phyloP scores from a whole-genome alignment of 352 stramenopile species.

The Globisporangium parvum region DNA sequence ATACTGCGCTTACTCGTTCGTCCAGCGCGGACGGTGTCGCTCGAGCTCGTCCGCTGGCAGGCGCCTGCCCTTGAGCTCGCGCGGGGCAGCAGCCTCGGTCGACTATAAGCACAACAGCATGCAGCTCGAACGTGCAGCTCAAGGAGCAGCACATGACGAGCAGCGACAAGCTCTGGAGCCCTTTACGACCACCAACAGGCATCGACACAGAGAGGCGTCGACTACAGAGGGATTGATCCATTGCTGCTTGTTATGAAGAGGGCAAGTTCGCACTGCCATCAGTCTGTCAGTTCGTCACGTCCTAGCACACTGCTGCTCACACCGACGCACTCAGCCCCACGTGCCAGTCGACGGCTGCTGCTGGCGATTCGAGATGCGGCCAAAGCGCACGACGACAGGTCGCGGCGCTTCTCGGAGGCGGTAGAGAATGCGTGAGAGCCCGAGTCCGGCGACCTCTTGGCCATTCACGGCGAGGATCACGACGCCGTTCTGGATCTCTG shows the following conservation, averaged over 20 bases:
- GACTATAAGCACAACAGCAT: no score
- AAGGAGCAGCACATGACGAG: no score
- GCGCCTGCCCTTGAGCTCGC: no score
- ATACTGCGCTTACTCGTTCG: no score
- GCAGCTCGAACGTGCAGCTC: no score
- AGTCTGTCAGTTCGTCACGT: background rate
- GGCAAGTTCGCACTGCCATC: background rate
- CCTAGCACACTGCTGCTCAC: background rate
- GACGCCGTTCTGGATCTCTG: slow-evolving; percentile 77
- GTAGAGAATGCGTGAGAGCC: slow-evolving; percentile 69
- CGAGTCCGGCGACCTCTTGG: slow-evolving; percentile 63
- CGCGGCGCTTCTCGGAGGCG: slow-evolving; percentile 70
- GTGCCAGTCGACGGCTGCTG: slow-evolving; percentile 28
- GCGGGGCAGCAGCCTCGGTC: no score
- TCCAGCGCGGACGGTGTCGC: no score
- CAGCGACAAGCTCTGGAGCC: no score
- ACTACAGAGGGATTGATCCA: no score
- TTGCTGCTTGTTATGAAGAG: background rate
- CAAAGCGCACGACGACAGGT: slow-evolving; percentile 78
- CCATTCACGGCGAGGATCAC: slow-evolving; percentile 79
- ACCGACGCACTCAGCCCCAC: slow-evolving; percentile 21
- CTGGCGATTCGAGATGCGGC: slow-evolving; percentile 37
- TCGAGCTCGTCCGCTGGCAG: no score
- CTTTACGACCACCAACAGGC: no score
- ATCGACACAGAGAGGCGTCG: no score